Conservation (phyloP, 2,329 filamentous ascomycete genomes). For the Laburnicola sp. region DNA sequence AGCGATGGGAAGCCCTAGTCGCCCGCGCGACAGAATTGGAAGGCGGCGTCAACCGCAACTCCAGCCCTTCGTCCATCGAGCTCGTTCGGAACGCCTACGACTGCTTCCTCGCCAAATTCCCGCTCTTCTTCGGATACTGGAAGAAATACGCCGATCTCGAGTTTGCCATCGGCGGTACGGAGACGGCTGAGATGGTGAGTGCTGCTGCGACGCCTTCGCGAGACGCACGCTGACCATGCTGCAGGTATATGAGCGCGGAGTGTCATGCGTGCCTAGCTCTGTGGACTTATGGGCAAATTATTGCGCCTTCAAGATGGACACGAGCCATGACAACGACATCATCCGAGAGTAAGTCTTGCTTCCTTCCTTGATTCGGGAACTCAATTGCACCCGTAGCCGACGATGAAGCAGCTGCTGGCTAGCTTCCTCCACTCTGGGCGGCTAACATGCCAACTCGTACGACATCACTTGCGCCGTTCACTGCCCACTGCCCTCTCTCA, state of each 20-base stretch:
- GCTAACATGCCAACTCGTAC: slow-evolving; percentile 25
- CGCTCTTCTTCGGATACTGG: slow-evolving; percentile 97
- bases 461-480: slow-evolving; percentile 45
- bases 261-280: slow-evolving; percentile 88
- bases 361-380: slow-evolving; percentile 30
- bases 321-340: slow-evolving; percentile 88
- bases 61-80: slow-evolving; percentile 88
- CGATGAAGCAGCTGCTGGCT: slow-evolving; percentile 18
- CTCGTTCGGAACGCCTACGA: slow-evolving; percentile 88
- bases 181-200: slow-evolving; percentile 91
- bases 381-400: slow-evolving; percentile 35
- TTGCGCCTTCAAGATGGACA: slow-evolving; percentile 97
- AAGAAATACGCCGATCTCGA: slow-evolving; percentile 99
- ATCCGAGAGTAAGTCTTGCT: slow-evolving; percentile 95
- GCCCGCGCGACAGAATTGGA: slow-evolving; percentile 81
- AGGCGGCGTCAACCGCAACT: slow-evolving; percentile 93
- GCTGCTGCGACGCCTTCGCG: background rate
- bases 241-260: slow-evolving; percentile 91
- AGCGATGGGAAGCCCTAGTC: slow-evolving; percentile 91
- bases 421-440: slow-evolving; percentile 23
- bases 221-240: slow-evolving; percentile 10
- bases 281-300: slow-evolving; percentile 98
- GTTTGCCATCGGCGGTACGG: slow-evolving; percentile 94
- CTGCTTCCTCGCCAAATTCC: slow-evolving; percentile 90
- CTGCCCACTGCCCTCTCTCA: slow-evolving; percentile 33